phyloP scores from a whole-genome alignment of 192 early-diverging fungal genomes.

The Dissophora globulifera region DNA sequence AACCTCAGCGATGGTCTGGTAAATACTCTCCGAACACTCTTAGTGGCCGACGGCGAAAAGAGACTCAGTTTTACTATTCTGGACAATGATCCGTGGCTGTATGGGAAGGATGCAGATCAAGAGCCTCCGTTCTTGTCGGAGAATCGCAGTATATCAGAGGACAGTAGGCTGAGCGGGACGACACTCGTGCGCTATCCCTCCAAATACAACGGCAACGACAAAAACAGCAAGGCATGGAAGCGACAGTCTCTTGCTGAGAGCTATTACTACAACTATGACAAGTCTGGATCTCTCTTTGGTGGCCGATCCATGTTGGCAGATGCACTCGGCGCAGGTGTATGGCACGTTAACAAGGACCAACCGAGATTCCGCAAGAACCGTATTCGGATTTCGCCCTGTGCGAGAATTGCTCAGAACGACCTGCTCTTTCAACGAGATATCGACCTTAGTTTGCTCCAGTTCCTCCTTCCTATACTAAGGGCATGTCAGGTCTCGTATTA shows the following conservation, averaged over 20 bases:
- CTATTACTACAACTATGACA: slow-evolving; percentile 30
- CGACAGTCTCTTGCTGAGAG: slow-evolving; percentile 32
- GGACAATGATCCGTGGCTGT: slow-evolving; percentile 62
- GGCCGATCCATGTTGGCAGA: slow-evolving; percentile 11
- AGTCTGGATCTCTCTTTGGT: slow-evolving; percentile 17
- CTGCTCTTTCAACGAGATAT: slow-evolving; percentile 37
- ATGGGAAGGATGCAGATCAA: slow-evolving; percentile 14
- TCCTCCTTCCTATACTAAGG: slow-evolving; percentile 31
- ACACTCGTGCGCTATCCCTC: slow-evolving; percentile 29
- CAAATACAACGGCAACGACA: slow-evolving; percentile 8
- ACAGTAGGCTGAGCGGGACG: slow-evolving; percentile 27
- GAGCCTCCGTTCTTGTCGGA: slow-evolving; percentile 19
- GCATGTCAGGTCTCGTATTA: slow-evolving; percentile 45
- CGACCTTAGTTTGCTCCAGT: slow-evolving; percentile 40
- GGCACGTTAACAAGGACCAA: slow-evolving; percentile 30
- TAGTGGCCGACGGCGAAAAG: slow-evolving; percentile 54
- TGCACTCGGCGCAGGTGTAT: slow-evolving; percentile 10
- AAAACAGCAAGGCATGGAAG: slow-evolving; percentile 11
- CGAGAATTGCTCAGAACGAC: neutral
- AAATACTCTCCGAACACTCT: slow-evolving; percentile 56
- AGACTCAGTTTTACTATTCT: slow-evolving; percentile 52
- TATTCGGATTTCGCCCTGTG: slow-evolving; percentile 15
- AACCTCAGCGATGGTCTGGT: slow-evolving; percentile 54
- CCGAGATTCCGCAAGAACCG: slow-evolving; percentile 39
- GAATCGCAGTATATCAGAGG: slow-evolving; percentile 19